Conservation (phyloP, 2,329 filamentous ascomycete species). For the Fusarium luffae region DNA sequence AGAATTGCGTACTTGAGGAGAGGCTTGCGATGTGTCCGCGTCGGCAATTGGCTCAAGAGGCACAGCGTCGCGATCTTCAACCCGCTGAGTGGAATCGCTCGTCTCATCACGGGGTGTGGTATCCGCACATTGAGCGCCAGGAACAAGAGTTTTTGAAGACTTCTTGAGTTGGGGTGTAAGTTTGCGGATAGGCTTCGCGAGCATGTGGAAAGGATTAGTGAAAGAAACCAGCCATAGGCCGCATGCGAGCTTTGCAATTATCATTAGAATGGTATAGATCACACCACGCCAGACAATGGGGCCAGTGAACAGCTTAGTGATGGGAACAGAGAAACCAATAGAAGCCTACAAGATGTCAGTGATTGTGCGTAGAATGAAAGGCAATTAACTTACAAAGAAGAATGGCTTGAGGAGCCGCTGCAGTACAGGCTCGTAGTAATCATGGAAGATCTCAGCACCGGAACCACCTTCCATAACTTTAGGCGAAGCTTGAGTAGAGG, state of each 20-base stretch:
- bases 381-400: conserved; percentile 70
- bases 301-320: conserved; percentile 73
- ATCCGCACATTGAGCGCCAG: conserved; percentile 30
- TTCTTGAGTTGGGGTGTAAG: neutral
- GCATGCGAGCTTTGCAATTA: conserved; percentile 68
- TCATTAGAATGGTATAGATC: conserved; percentile 78
- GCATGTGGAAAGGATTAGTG: neutral
- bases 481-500: neutral
- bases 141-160: neutral
- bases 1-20: conserved; percentile 8
- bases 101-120: neutral
- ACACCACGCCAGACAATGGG: conserved; percentile 76
- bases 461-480: neutral
- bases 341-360: conserved; percentile 54
- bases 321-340: conserved; percentile 83
- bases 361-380: accelerated
- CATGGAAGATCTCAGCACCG: conserved; percentile 22
- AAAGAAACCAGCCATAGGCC: conserved; percentile 65
- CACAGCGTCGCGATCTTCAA: neutral
- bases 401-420: conserved; percentile 72
- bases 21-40: neutral
- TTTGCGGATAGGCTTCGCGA: neutral
- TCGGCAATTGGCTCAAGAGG: neutral
- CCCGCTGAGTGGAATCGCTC: neutral
- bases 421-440: conserved; percentile 52